Base-by-base conservation (phyloP, 139 green algal genomes). In the Coccomyxa sp. region DNA sequence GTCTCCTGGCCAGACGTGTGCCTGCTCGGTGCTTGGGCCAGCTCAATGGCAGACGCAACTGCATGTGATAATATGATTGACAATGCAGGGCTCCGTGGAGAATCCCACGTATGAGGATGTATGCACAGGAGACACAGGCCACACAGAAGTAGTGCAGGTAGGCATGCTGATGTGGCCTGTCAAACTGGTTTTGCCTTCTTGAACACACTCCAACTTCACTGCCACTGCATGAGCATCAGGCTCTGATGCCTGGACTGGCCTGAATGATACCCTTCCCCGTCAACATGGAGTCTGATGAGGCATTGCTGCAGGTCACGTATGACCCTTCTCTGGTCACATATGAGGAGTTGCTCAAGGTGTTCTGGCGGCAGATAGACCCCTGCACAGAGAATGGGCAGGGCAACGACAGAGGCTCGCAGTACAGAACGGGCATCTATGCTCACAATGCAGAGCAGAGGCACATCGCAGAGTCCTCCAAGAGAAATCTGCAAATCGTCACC, bases 121-220 rank as follows among this genome's bases (percentile, higher is more conserved):
- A n/a, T 94, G 90, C 81, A 71, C 29, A n/a, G 90, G 90, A 33
- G 39, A 72, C 41, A 95, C 90, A 5, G 90, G 90, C 27, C 90
- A 94, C 75, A 74, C 82, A 14, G 94, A 97, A 78, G 95, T 93
- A 37, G 93, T 98, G 55, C 88, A 95, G 84, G 85, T 97, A 44
- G 79, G 40, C 37, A 31, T 31, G 16, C 18, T 39, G 34, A 3
- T 69, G 9, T 54, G 16, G 7, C 7, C 54, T 39, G 8, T 27
- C 50, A 69, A 39, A 33, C 39, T n/a, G n/a, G 33, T 44, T 33
- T 40, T 78, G n/a, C 9, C 24, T 78, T 24, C 6, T 54, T 33
- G 27, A 22, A n/a, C 29, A 16, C 8, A 39, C 34, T n/a, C 18
- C 33, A 50, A 31, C 24, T 76, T 7, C 7, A 33, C 0, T 18